Base-by-base conservation (phyloP, 768 basidiomycete genomes). In the Lactarius psammicola region DNA sequence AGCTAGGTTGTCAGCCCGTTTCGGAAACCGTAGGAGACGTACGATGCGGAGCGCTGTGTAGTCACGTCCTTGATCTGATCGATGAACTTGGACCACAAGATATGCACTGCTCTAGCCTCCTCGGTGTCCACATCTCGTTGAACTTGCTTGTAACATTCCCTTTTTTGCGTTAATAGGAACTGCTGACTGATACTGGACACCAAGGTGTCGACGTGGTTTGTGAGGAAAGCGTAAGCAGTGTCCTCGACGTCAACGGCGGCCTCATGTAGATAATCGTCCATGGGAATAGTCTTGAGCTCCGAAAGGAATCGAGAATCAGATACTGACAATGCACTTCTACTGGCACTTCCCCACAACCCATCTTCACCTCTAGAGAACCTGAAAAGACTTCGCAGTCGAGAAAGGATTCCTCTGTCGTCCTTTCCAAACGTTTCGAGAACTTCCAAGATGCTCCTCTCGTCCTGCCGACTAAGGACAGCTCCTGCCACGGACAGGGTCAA, bases 241-340 rank as follows among this genome's bases (percentile, higher is more conserved):
- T 40, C 40, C 38, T 62, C 40, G 1, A 46, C 61, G 2, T 63
- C 55, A 0, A 17, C 17, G 1, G 58, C 31, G 3, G 59, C 42
- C 2, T 60, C 60, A 15, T 18, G 34, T 13, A 62, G 36, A 36
- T 7, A 36, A 5, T 62, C 61, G 2, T 42, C 3, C n/a, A n/a
- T n/a, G n/a, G n/a, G n/a, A n/a, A n/a, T n/a, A n/a, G n/a, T n/a
- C n/a, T n/a, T n/a, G n/a, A n/a, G n/a, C n/a, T n/a, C n/a, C n/a
- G n/a, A n/a, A n/a, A n/a, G n/a, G n/a, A n/a, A n/a, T n/a, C n/a
- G 44, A 0, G 42, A 17, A 40, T 71, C 67, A 13, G 57, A 15
- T 11, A 67, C 26, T 2, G 26, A 5, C 6, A 11, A 11, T 11
- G 58, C 67, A 44, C 17, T 31, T 23, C 40, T 55, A n/a, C 23